Conservation (phyloP, 768 basidiomycete species). For the Lentinula aciculospora region DNA sequence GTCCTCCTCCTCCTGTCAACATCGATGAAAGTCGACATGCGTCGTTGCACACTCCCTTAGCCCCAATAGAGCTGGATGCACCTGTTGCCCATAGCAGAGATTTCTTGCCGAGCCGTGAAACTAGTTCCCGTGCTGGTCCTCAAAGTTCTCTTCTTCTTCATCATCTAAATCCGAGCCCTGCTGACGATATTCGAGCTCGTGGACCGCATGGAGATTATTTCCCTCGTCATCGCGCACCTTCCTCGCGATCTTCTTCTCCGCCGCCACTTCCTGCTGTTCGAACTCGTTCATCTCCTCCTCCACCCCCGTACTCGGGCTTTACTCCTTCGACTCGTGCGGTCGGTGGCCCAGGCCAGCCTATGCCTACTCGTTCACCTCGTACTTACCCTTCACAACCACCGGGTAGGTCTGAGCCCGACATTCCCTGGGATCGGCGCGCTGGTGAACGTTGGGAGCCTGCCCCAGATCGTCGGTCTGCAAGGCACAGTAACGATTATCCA, state of each 20-base stretch:
- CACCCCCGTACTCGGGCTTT: constrained; percentile 43
- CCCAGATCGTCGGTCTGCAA: constrained; percentile 34
- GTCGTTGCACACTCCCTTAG: constrained; percentile 64
- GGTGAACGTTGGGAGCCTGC: constrained; percentile 52
- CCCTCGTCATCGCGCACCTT: constrained; percentile 42
- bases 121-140: constrained; percentile 44
- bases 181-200: constrained; percentile 40
- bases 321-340: constrained; percentile 40
- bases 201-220: constrained; percentile 55
- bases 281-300: constrained; percentile 45
- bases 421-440: constrained; percentile 55
- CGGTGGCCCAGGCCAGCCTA: constrained; percentile 47
- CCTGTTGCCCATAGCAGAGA: constrained; percentile 47
- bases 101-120: constrained; percentile 41
- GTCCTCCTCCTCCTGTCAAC: constrained; percentile 77
- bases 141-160: constrained; percentile 58
- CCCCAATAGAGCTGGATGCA: constrained; percentile 74
- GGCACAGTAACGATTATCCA: constrained; percentile 36
- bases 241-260: constrained; percentile 57
- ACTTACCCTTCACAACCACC: constrained; percentile 49
- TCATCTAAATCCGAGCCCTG: constrained; percentile 52
- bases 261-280: constrained; percentile 38
- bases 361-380: constrained; percentile 56
- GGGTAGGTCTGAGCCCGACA: constrained; percentile 46
- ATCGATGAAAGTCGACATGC: constrained; percentile 70